Percentiles rank a stretch among this genome's conserved stretches.
Conservation (phyloP, 352 stramenopile species). For the Globisporangium carolinianum region DNA sequence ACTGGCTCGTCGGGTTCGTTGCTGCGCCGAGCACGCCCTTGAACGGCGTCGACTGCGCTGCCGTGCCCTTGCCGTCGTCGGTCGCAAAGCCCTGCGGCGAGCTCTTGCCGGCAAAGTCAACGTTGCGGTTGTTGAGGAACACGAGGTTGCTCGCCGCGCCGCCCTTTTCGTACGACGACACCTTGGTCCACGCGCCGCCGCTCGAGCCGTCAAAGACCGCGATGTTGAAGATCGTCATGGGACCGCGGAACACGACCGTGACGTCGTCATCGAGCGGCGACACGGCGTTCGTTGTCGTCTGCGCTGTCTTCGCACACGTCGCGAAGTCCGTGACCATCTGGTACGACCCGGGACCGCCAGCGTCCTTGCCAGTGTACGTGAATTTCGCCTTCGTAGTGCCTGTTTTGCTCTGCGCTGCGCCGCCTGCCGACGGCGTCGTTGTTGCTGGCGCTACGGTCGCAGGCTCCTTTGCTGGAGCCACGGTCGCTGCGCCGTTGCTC, state of each 20-base stretch:
- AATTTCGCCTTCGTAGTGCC: conserved; percentile 35
- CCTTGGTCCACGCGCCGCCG: conserved; percentile 38
- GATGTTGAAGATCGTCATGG: conserved; percentile 67
- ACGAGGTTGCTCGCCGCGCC: conserved; percentile 57
- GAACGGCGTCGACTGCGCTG: conserved; percentile 35
- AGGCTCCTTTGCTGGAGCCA: conserved; percentile 8
- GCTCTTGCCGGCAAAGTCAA: conserved; percentile 49
- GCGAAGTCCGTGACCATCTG: conserved; percentile 63
- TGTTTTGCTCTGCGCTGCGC: conserved; percentile 20
- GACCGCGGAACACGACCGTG: conserved; percentile 57
- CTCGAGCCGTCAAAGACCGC: conserved; percentile 56
- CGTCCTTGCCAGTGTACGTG: conserved; percentile 49
- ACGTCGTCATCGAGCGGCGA: conserved; percentile 62
- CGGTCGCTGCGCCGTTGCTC: conserved; percentile 2
- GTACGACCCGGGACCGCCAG: conserved; percentile 49
- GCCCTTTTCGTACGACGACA: conserved; percentile 59
- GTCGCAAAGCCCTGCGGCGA: conserved; percentile 58
- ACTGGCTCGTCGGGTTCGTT: conserved; percentile 28
- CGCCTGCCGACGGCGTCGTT: conserved; percentile 5
- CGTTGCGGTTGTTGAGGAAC: conserved; percentile 82
- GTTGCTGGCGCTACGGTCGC: conserved; percentile 6
- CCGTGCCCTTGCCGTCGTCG: conserved; percentile 37
- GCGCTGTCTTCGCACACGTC: conserved; percentile 40
- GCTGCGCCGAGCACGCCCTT: conserved; percentile 41
- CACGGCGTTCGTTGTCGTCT: conserved; percentile 34